A percentile compares a stretch with the other conserved stretches of the same genome.
Conservation (phyloP, 2,329 filamentous ascomycete species). For the Chrysosporium queenslandicum region DNA sequence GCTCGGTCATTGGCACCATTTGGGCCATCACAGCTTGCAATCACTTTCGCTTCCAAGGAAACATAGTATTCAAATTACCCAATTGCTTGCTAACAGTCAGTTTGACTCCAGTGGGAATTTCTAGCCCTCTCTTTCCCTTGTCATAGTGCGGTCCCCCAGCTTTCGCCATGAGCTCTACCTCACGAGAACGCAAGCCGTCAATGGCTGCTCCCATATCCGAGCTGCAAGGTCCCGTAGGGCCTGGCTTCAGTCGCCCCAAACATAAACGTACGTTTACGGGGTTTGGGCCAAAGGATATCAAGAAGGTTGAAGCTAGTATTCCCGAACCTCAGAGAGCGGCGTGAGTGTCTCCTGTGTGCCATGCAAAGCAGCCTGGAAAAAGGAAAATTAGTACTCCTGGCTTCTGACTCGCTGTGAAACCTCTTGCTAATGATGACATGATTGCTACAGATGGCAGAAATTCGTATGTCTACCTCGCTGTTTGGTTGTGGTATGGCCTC, state of each 20-base stretch:
- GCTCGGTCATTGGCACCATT: too few species aligned
- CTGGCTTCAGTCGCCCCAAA: constrained; percentile 79
- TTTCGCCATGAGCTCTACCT: constrained; percentile 20
- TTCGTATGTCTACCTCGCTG: constrained; percentile 36
- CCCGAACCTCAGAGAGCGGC: constrained; percentile 79
- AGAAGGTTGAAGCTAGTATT: constrained; percentile 81
- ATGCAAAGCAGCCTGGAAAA: too few species aligned
- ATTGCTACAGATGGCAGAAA: constrained; percentile 47
- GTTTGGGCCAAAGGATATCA: constrained; percentile 83
- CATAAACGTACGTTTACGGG: constrained; percentile 96
- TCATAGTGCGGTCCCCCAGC: neutral
- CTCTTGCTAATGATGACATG: constrained; percentile 17
- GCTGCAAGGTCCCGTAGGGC: constrained; percentile 75
- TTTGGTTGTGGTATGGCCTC: neutral
- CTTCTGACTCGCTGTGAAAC: too few species aligned
- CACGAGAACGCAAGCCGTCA: constrained; percentile 70
- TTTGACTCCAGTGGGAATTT: neutral
- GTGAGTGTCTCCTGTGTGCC: constrained; percentile 42
- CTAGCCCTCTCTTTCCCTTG: neutral
- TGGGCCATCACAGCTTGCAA: too few species aligned
- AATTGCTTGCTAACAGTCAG: neutral
- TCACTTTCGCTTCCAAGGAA: neutral
- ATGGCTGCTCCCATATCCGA: constrained; percentile 74
- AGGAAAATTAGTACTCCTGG: too few species aligned
- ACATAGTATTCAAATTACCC: neutral